Percentiles rank a stretch among this genome's conserved stretches.
Evolutionary conservation across 2,329 filamentous ascomycete genomes (phyloP).

Genomic region (Xylaria sp.): DNA sequence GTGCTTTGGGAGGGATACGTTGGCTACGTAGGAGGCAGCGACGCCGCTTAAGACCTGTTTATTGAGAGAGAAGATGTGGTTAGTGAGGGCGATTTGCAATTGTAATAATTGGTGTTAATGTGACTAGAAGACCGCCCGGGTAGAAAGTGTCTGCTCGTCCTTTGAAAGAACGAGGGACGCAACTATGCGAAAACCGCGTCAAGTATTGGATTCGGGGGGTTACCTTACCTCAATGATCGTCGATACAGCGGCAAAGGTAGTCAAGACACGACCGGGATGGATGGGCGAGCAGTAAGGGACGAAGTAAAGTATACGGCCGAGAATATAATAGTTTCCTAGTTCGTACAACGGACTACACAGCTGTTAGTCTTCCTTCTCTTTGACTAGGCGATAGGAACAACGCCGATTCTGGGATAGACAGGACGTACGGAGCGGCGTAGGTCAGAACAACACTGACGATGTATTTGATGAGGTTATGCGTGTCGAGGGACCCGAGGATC

Average conservation of each 20-base stretch:
- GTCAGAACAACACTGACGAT: constrained; percentile 50
- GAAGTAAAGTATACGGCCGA: constrained; percentile 62
- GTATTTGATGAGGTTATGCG: constrained; percentile 48
- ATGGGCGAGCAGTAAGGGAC: constrained; percentile 61
- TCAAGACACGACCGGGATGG: constrained; percentile 48
- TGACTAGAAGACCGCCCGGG: neutral
- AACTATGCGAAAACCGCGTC: too few relatives aligned
- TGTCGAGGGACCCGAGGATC: constrained; percentile 54
- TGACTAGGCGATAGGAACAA: neutral
- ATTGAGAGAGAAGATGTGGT: neutral
- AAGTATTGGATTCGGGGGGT: neutral
- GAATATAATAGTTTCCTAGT: constrained; percentile 62
- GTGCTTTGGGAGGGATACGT: constrained; percentile 47
- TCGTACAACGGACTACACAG: constrained; percentile 57
- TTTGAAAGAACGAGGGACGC: too few relatives aligned
- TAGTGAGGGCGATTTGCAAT: neutral
- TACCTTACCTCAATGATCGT: constrained; percentile 49
- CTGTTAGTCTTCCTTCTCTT: constrained; percentile 9
- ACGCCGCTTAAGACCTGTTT: constrained; percentile 49
- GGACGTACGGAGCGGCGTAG: constrained; percentile 44
- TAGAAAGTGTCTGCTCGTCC: neutral
- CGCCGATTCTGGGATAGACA: neutral
- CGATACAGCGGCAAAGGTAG: constrained; percentile 51
- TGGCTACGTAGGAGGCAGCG: constrained; percentile 55
- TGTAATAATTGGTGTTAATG: too few relatives aligned